These are phyloP conservation scores for Benincasa hispida DNA, from an alignment of 306 rosid species.

Conservation along the genomic window DNA sequence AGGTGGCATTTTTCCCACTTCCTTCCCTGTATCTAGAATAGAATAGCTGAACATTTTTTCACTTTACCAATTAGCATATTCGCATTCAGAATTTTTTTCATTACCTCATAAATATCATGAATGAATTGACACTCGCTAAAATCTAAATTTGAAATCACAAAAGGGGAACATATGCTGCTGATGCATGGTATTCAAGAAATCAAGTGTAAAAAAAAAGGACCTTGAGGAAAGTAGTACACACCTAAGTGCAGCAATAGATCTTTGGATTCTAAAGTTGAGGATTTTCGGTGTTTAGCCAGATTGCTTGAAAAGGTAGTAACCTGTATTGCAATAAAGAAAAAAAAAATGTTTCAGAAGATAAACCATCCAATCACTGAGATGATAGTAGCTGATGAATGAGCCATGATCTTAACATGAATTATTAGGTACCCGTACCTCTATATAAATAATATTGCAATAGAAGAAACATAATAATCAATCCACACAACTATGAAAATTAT, in stretches of 20 bases:
- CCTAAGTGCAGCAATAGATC: constrained; percentile 92
- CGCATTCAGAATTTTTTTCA: background rate
- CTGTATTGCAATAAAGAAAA: constrained; percentile 27
- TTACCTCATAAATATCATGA: background rate
- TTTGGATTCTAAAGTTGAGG: constrained; percentile 84
- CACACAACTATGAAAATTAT: background rate
- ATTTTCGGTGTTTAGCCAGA: constrained; percentile 95
- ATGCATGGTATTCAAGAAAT: constrained; percentile 1
- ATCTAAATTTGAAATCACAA: background rate
- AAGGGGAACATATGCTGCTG: background rate
- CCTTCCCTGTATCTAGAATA: background rate
- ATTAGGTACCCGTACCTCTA: background rate
- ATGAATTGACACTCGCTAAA: background rate
- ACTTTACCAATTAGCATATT: background rate
- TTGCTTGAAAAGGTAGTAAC: constrained; percentile 70
- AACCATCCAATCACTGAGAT: background rate
- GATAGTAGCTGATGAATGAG: background rate
- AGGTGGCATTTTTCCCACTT: background rate
- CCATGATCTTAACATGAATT: background rate
- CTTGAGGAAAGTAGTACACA: constrained; percentile 20
- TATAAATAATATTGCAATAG: background rate
- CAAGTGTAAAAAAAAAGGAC: constrained; percentile 15
- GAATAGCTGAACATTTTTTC: background rate
- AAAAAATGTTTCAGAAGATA: background rate
- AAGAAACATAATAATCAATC: background rate